Evolutionary conservation across 352 stramenopile species (phyloP).

Genomic region (Pythium brachiatum): DNA sequence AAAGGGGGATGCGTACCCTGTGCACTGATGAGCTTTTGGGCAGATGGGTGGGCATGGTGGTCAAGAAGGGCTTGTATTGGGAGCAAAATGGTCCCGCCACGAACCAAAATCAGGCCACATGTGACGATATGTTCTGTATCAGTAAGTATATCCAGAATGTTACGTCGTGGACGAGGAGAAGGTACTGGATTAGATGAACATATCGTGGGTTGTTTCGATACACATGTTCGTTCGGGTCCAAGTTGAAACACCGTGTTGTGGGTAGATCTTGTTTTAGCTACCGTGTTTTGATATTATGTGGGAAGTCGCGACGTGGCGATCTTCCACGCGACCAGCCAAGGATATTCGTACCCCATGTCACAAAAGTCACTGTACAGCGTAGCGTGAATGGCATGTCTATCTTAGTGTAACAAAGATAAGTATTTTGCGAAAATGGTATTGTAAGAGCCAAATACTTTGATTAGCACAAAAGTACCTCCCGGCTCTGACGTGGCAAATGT

Average conservation of each 20-base stretch:
- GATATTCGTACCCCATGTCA: background rate
- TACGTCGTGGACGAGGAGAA: background rate
- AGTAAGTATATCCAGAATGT: conserved; percentile 9
- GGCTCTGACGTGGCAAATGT: conserved; percentile 15
- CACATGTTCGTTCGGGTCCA: background rate
- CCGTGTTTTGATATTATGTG: conserved; percentile 1
- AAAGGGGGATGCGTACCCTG: conserved; percentile 17
- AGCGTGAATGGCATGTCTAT: background rate
- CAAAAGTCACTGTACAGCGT: conserved; percentile 5
- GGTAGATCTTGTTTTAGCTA: background rate
- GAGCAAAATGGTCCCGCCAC: conserved; percentile 3
- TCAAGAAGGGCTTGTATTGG: conserved; percentile 15
- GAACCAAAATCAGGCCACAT: conserved; percentile 8
- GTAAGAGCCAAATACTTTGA: background rate
- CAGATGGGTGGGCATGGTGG: conserved; percentile 25
- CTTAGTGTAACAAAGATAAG: background rate
- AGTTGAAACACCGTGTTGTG: background rate
- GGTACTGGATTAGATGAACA: background rate
- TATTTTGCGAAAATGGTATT: background rate
- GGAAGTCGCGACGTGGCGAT: conserved; percentile 17
- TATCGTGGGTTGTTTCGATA: background rate
- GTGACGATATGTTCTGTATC: background rate
- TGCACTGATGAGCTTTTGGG: conserved; percentile 10
- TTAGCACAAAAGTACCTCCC: conserved; percentile 25
- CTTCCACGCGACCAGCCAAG: conserved; percentile 1